Percentiles rank a stretch among this genome's conserved stretches.
Conservation (phyloP, 371 early-diverging fungal species). For the Lichtheimia ramosa region DNA sequence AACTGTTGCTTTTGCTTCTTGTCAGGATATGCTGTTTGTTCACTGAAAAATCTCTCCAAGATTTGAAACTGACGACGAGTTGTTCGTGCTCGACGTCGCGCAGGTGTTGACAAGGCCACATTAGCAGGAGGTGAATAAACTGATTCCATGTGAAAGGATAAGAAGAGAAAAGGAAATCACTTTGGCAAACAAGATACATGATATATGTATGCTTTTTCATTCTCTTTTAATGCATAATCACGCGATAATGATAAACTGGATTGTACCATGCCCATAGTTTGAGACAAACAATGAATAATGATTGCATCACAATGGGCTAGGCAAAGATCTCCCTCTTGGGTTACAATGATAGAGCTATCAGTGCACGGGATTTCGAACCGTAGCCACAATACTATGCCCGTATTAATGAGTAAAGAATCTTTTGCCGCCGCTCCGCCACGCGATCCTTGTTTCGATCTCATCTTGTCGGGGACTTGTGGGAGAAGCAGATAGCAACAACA, state of each 20-base stretch:
- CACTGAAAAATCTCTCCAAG: conserved; percentile 11
- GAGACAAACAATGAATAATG: conserved; percentile 1
- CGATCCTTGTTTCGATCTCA: background rate
- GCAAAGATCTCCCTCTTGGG: conserved; percentile 5
- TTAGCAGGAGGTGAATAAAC: conserved; percentile 1
- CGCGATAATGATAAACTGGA: background rate
- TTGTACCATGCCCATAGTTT: background rate
- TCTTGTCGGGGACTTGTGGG: conserved; percentile 1
- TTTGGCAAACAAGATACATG: too few relatives aligned
- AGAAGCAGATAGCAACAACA: too few relatives aligned
- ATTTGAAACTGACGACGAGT: conserved; percentile 4
- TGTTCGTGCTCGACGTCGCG: conserved; percentile 12
- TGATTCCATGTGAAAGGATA: background rate
- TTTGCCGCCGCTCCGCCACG: background rate
- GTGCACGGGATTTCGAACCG: conserved; percentile 1
- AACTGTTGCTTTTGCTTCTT: conserved; percentile 9
- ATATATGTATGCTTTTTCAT: background rate
- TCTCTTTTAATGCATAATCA: background rate
- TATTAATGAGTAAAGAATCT: conserved; percentile 12
- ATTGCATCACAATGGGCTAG: background rate
- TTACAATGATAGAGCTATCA: conserved; percentile 14
- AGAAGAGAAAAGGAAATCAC: background rate
- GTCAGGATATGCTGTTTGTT: background rate
- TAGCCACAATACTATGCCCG: conserved; percentile 14
- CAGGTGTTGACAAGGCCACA: conserved; percentile 6